Evolutionary conservation across 148 eudicot species (phyloP).

Genomic region (Rhododendron henanense): DNA sequence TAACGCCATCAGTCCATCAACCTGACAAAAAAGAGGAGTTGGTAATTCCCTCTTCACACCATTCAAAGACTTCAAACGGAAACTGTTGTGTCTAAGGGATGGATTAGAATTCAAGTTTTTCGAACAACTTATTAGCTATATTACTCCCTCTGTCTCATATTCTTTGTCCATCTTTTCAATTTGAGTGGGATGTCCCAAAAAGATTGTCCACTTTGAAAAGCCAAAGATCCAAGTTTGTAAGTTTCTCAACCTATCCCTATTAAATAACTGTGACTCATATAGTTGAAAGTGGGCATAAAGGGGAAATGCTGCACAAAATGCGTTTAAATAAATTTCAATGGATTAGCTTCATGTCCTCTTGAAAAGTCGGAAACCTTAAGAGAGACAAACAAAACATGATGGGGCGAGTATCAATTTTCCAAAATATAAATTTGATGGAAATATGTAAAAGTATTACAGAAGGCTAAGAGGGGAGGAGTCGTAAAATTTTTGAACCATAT

Average conservation of each 20-base stretch:
- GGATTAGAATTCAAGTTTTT: neutral
- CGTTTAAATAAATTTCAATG: neutral
- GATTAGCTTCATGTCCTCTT: neutral
- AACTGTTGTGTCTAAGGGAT: neutral
- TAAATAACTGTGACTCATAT: neutral
- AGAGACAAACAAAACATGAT: neutral
- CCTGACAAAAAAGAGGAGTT: constrained; percentile 35
- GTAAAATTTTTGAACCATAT: neutral
- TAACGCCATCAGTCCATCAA: constrained; percentile 74
- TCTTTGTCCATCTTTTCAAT: neutral
- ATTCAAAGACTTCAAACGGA: neutral
- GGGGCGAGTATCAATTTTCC: neutral
- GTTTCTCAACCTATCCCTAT: neutral
- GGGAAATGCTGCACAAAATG: neutral
- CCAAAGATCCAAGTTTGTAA: neutral
- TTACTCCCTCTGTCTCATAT: neutral
- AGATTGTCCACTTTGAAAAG: neutral
- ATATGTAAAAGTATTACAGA: neutral
- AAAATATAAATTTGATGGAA: neutral
- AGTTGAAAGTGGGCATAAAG: neutral
- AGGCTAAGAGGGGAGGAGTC: neutral
- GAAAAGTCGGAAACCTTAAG: neutral
- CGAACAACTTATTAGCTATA: neutral
- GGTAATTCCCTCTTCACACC: neutral
- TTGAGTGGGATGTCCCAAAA: neutral